Percentiles rank a stretch among this genome's conserved stretches.
Evolutionary conservation across 2,329 filamentous ascomycete genomes (phyloP).

Genomic region (Hirsutella thompsonii): DNA sequence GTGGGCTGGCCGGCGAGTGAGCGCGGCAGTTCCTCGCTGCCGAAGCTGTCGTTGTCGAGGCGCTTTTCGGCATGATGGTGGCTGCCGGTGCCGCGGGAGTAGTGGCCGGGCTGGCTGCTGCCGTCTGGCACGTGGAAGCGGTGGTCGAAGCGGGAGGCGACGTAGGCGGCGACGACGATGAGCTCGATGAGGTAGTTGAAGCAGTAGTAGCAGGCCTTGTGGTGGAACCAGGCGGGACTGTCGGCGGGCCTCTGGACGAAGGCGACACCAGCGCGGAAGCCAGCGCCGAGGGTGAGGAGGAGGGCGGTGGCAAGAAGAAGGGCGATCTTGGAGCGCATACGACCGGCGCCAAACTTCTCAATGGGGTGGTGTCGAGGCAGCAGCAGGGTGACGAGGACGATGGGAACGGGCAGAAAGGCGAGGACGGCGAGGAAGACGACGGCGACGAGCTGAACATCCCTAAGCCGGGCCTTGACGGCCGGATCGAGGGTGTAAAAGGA

Average conservation of each 20-base stretch:
- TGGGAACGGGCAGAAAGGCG: constrained; percentile 49
- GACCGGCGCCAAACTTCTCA: constrained; percentile 45
- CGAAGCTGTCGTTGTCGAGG: constrained; percentile 3
- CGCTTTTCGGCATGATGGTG: constrained; percentile 11
- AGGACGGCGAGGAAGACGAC: constrained; percentile 46
- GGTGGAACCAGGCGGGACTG: constrained; percentile 56
- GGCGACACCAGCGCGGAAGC: constrained; percentile 49
- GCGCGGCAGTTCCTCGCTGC: neutral
- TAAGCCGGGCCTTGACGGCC: constrained; percentile 36
- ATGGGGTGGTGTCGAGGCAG: constrained; percentile 30
- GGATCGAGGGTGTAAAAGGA: constrained; percentile 51
- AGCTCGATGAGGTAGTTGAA: constrained; percentile 70
- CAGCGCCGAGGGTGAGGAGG: constrained; percentile 55
- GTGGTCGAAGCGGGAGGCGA: constrained; percentile 55
- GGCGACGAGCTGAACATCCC: constrained; percentile 52
- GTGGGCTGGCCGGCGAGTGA: neutral
- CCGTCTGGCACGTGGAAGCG: constrained; percentile 67
- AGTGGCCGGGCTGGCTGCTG: constrained; percentile 43
- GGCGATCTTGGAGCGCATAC: constrained; percentile 51
- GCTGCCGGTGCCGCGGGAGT: constrained; percentile 14
- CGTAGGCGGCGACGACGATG: constrained; percentile 54
- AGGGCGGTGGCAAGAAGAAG: constrained; percentile 46
- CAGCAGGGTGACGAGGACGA: constrained; percentile 37
- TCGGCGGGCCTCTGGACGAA: constrained; percentile 36
- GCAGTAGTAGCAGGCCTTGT: constrained; percentile 62